phyloP scores from a whole-genome alignment of 2,329 filamentous ascomycete species.

The Paraphoma sp. region DNA sequence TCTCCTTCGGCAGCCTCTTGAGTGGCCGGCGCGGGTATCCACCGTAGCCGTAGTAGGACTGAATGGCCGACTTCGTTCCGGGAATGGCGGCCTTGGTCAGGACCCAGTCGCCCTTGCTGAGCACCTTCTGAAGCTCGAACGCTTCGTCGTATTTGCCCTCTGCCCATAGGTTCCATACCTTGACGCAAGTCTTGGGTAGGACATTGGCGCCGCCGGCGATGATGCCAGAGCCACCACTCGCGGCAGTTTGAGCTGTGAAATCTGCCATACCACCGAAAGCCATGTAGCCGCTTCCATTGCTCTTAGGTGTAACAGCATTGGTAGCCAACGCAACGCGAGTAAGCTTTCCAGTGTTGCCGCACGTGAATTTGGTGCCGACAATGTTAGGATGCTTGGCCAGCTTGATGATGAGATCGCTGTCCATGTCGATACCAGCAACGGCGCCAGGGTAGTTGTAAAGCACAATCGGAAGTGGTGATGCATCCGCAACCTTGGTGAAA shows the following conservation, averaged over 20 bases:
- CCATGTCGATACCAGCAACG: conserved; percentile 86
- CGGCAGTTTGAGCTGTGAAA: conserved; percentile 82
- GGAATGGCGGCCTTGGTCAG: conserved; percentile 83
- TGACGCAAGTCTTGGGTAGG: conserved; percentile 80
- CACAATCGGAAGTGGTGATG: conserved; percentile 76
- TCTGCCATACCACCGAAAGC: conserved; percentile 88
- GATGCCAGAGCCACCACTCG: conserved; percentile 80
- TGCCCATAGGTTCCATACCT: conserved; percentile 77
- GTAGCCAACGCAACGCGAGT: conserved; percentile 79
- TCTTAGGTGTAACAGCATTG: conserved; percentile 70
- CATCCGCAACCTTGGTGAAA: conserved; percentile 77
- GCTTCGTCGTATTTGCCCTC: conserved; percentile 79
- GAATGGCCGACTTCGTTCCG: conserved; percentile 83
- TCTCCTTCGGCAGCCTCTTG: conserved; percentile 67
- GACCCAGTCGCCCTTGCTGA: conserved; percentile 82
- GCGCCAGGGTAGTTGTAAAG: conserved; percentile 93
- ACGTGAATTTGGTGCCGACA: conserved; percentile 89
- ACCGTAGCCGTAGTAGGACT: conserved; percentile 83
- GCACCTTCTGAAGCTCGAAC: conserved; percentile 74
- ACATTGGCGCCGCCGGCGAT: conserved; percentile 88
- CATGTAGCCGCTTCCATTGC: conserved; percentile 67
- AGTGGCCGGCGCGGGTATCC: conserved; percentile 76
- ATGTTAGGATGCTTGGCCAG: conserved; percentile 84
- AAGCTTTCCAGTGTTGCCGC: conserved; percentile 87
- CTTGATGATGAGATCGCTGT: conserved; percentile 83